These are phyloP conservation scores for Juglanconis juglandina DNA, from an alignment of 2,329 filamentous ascomycete genomes.

Conservation along the genomic window DNA sequence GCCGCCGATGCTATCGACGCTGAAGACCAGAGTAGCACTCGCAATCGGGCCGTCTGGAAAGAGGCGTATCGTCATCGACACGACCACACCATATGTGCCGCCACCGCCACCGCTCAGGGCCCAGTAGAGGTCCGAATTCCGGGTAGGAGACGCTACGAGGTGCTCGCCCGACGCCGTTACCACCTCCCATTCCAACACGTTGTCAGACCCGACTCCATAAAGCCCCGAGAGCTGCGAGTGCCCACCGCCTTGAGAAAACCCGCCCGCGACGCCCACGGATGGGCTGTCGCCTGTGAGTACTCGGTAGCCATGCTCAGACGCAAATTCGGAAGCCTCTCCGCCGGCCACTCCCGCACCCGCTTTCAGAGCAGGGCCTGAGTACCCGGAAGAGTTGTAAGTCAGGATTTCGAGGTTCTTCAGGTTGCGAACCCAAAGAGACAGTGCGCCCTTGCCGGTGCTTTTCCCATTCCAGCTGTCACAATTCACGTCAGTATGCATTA, in stretches of 20 bases:
- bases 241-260: conserved; percentile 47
- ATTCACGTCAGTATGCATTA: neutral
- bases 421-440: conserved; percentile 50
- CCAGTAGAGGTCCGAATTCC: conserved; percentile 47
- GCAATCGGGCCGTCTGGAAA: conserved; percentile 19
- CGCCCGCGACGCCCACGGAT: conserved; percentile 49
- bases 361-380: conserved; percentile 49
- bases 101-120: conserved; percentile 42
- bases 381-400: conserved; percentile 18
- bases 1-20: conserved; percentile 12
- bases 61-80: conserved; percentile 22
- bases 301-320: conserved; percentile 38
- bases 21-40: conserved; percentile 16
- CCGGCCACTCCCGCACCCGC: conserved; percentile 52
- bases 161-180: conserved; percentile 41
- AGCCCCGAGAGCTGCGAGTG: conserved; percentile 39
- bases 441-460: conserved; percentile 17
- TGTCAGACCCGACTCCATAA: conserved; percentile 47
- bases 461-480: conserved; percentile 20
- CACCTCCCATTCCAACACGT: conserved; percentile 45
- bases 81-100: conserved; percentile 32
- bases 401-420: conserved; percentile 31
- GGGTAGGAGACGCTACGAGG: conserved; percentile 34
- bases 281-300: conserved; percentile 13
- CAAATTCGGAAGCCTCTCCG: conserved; percentile 48